Evolutionary conservation across 495 filamentous ascomycete species (phyloP), one percentile per base, ranked within the genome.

Genomic region (Aspergillus bridgeri): DNA sequence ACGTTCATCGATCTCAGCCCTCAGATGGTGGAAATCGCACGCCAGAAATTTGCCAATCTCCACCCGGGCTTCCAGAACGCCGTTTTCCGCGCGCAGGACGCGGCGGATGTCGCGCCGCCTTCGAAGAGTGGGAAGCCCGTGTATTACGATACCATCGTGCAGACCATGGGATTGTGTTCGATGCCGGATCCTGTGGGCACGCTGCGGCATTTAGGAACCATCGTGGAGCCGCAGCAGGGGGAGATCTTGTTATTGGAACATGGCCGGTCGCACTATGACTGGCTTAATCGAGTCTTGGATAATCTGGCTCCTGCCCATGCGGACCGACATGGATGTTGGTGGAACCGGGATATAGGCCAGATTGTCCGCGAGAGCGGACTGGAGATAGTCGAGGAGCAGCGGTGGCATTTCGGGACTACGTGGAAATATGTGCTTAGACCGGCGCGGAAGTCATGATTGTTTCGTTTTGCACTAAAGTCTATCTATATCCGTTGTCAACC

Each of bases 151-250:
- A 96, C 90, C 2, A 77, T 97, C 33, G 68, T 98, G 48, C 91
- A 97, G 70, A 95, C 91, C 15, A 96, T 98, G 84, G 92, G 92
- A 1, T 74, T 98, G 5, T 98, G 94, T 75, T 93, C 89, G 49
- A 92, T 92, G 46, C 75, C 78, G 5, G 84, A 89, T 60, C 95
- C 93, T 15, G 83, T 82, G 17, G 76, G 69, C 11, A 79, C 94
- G 48, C 75, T 98, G 52, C 71, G 77, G 29, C 76, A 79, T 71
- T 52, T 80, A 23, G 74, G 71, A 3, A 47, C 61, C 21, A 68
- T 78, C 51, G 72, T 74, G 23, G 75, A 81, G 62, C 78, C 72
- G 51, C 51, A 51, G 17, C 76, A 77, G 51, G 92, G 92, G 2
- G 81, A 82, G 46, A 92, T 98, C 60, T 60, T 96, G 58, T 76